Conservation (phyloP, 2,329 filamentous ascomycete species). For the Microcyclospora pomicola region DNA sequence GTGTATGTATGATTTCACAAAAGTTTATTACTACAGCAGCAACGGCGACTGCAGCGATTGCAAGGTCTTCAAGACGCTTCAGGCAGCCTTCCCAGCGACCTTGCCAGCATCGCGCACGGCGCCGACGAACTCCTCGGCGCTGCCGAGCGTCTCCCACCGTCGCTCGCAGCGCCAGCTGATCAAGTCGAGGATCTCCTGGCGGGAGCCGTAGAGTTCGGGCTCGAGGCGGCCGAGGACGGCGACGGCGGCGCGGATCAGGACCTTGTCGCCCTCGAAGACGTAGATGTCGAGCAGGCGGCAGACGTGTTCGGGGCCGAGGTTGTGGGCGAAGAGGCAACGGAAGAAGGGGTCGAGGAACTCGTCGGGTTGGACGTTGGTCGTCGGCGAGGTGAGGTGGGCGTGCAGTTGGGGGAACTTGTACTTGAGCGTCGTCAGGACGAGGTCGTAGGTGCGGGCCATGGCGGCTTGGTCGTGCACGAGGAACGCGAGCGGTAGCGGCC, state of each 20-base stretch:
- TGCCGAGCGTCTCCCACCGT: constrained; percentile 18
- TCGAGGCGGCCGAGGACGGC: constrained; percentile 47
- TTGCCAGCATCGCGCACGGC: constrained; percentile 26
- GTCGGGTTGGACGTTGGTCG: constrained; percentile 21
- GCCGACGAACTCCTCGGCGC: constrained; percentile 28
- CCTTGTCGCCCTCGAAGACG: constrained; percentile 64
- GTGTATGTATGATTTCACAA: too few relatives aligned
- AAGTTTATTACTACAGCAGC: too few relatives aligned
- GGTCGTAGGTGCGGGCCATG: constrained; percentile 53
- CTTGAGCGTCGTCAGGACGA: constrained; percentile 52
- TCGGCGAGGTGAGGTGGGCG: constrained; percentile 42
- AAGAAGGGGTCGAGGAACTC: constrained; percentile 23
- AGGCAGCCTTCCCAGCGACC: constrained; percentile 10
- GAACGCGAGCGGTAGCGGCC: constrained; percentile 60
- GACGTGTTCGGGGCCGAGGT: constrained; percentile 31
- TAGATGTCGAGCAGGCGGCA: constrained; percentile 69
- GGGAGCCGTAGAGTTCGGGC: constrained; percentile 33
- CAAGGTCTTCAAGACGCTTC: too few relatives aligned
- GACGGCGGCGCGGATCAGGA: constrained; percentile 57
- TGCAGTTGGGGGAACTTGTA: constrained; percentile 52
- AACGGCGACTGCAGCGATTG: too few relatives aligned
- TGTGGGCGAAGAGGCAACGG: constrained; percentile 20
- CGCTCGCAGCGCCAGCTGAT: constrained; percentile 28
- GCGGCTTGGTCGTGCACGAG: constrained; percentile 56
- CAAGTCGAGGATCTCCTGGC: constrained; percentile 30